These are phyloP conservation scores for Sphagnurus paluster DNA, from an alignment of 1,284 basidiomycete genomes.

Conservation along the genomic window DNA sequence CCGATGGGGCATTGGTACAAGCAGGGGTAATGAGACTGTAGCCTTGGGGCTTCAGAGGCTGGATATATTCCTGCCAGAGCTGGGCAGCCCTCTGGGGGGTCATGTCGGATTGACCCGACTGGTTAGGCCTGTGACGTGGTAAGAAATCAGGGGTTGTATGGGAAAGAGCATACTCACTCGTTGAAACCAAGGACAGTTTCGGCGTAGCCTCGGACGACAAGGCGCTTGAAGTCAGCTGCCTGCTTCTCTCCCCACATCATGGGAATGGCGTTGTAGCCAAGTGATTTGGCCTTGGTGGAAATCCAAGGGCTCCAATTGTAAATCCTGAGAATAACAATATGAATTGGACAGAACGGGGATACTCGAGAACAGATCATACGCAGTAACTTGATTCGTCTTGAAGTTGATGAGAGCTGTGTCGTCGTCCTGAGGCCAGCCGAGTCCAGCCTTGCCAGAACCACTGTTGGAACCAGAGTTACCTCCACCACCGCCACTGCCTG, in stretches of 20 bases:
- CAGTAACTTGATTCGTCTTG: slow-evolving; percentile 40
- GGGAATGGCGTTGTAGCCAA: slow-evolving; percentile 54
- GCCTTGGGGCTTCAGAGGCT: slow-evolving; percentile 57
- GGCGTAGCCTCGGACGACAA: slow-evolving; percentile 50
- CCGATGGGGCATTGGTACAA: slow-evolving; percentile 59
- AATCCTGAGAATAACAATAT: slow-evolving; percentile 34
- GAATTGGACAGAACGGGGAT: not conserved
- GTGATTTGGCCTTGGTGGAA: slow-evolving; percentile 33
- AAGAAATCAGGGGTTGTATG: slow-evolving; percentile 2
- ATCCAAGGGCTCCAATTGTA: slow-evolving; percentile 58
- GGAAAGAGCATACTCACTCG: slow-evolving; percentile 47
- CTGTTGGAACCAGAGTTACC: slow-evolving; percentile 17
- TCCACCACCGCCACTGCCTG: slow-evolving; percentile 8
- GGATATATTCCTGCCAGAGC: slow-evolving; percentile 65
- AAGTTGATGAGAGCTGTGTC: slow-evolving; percentile 46
- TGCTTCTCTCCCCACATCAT: slow-evolving; percentile 71
- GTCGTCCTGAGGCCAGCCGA: slow-evolving; percentile 65
- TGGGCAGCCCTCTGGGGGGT: slow-evolving; percentile 44
- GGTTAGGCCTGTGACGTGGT: slow-evolving; percentile 38
- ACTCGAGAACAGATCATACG: slow-evolving; percentile 34
- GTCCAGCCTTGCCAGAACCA: slow-evolving; percentile 48
- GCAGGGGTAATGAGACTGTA: slow-evolving; percentile 67
- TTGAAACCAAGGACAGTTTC: slow-evolving; percentile 64
- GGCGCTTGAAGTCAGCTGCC: slow-evolving; percentile 39
- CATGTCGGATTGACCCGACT: slow-evolving; percentile 59